phyloP scores from a whole-genome alignment of 2,329 filamentous ascomycete genomes.

The Ophiocordyceps sinensis region DNA sequence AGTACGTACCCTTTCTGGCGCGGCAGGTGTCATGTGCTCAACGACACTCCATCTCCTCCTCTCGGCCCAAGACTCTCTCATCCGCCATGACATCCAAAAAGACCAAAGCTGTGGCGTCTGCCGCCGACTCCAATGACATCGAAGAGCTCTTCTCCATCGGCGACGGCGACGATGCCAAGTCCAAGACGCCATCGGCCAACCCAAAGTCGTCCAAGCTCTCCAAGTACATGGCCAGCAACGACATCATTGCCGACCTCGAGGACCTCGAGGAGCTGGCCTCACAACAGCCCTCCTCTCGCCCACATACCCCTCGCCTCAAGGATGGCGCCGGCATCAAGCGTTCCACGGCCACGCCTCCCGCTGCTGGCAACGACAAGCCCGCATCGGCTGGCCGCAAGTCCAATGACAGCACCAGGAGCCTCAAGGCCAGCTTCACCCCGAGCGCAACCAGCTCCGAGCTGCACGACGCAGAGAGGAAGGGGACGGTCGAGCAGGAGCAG shows the following conservation, averaged over 20 bases:
- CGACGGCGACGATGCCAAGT: slow-evolving; percentile 36
- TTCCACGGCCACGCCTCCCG: slow-evolving; percentile 33
- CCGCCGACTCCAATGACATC: slow-evolving; percentile 49
- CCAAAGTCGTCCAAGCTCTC: slow-evolving; percentile 28
- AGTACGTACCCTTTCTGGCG: not conserved
- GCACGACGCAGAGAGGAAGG: slow-evolving; percentile 41
- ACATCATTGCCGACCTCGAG: slow-evolving; percentile 79
- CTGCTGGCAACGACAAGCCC: slow-evolving; percentile 52
- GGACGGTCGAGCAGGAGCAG: slow-evolving; percentile 27
- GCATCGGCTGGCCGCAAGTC: slow-evolving; percentile 47
- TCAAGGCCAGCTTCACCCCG: slow-evolving; percentile 58
- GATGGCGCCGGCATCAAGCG: slow-evolving; percentile 27
- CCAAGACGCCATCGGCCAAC: slow-evolving; percentile 29
- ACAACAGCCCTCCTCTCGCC: slow-evolving; percentile 57
- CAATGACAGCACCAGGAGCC: slow-evolving; percentile 58
- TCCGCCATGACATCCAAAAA: slow-evolving; percentile 45
- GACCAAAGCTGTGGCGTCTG: slow-evolving; percentile 35
- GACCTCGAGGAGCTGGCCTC: slow-evolving; percentile 52
- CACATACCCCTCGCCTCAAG: slow-evolving; percentile 66
- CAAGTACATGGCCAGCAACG: slow-evolving; percentile 39
- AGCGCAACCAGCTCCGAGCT: slow-evolving; percentile 49
- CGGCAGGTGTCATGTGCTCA: not conserved
- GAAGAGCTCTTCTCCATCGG: slow-evolving; percentile 53
- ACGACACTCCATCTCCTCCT: not conserved
- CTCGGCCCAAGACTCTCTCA: not conserved